Base-by-base conservation (phyloP, 495 filamentous ascomycete genomes). In the Lasiosphaeriaceae sp. region DNA sequence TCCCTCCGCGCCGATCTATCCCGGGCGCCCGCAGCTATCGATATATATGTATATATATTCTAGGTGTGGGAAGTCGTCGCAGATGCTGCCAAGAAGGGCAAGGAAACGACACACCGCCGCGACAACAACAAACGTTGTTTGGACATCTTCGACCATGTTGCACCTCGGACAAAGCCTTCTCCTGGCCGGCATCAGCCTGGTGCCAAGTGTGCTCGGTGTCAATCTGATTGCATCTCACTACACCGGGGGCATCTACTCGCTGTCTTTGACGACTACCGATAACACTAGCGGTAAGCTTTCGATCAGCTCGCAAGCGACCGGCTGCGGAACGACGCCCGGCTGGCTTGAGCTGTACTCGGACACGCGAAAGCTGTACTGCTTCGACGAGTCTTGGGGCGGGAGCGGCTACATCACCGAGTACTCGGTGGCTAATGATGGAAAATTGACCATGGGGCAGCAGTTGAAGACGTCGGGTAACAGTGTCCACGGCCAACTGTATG, bases 341-440 rank as follows among this genome's bases (percentile, higher is more conserved):
- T 88, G 83, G 82, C 56, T 88, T 20, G 76, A 78, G 26, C 69
- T 80, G 39, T 79, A 76, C 62, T 17, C 71, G 0, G 64, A 67
- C 12, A 63, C 71, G 11, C 65, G 69, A 23, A 74, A 72, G 7
- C 68, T 88, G 16, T 89, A 86, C 72, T 83, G 81, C 65, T 76
- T 83, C 23, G 80, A 86, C 54, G 86, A 89, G 62, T 69, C 64
- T 11, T 66, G 75, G 60, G 65, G 55, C 41, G 65, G 66, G 20
- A 63, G 64, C 49, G 76, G 76, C 51, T 69, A 70, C 41, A 63
- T 78, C 16, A 62, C 74, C 37, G 66, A 76, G 21, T 81, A 73
- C 59, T 72, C 62, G n/a, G 70, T 73, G 0, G 72, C 53, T 11
- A 50, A 54, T 39, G 66, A 76, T 43, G 77, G 77, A 9, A 58